Conservation (phyloP, 2,329 filamentous ascomycete genomes). For the Aspergillus phoenicis region DNA sequence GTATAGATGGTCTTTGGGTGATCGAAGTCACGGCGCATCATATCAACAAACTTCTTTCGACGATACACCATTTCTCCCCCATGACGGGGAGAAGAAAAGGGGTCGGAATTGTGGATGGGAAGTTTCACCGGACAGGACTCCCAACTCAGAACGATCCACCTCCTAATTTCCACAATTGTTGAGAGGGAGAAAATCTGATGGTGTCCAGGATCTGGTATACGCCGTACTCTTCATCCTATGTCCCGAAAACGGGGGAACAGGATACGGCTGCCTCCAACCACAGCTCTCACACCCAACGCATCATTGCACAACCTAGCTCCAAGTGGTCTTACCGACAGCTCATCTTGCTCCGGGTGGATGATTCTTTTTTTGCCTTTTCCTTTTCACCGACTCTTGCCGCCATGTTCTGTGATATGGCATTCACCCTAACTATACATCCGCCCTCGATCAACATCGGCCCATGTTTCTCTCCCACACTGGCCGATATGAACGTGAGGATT, state of each 20-base stretch:
- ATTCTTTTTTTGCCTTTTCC: conserved; percentile 6
- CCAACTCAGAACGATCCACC: conserved; percentile 16
- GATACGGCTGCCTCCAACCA: conserved; percentile 14
- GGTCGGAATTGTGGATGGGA: neutral
- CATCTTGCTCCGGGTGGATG: conserved; percentile 4
- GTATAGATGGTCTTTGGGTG: neutral
- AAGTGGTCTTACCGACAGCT: conserved; percentile 7
- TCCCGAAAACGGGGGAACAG: conserved; percentile 13
- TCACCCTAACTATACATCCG: neutral
- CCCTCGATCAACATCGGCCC: neutral
- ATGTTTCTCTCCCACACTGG: neutral
- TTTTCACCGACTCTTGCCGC: conserved; percentile 9
- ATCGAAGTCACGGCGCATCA: neutral
- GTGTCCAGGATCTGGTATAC: conserved; percentile 29
- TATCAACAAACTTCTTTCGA: neutral
- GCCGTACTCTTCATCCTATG: conserved; percentile 29
- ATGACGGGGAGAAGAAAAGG: neutral
- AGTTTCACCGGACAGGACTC: neutral
- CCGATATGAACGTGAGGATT: neutral
- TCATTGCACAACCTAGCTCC: conserved; percentile 10
- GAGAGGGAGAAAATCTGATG: conserved; percentile 17
- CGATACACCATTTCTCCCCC: neutral
- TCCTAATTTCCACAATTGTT: conserved; percentile 23
- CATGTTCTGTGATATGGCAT: too few relatives aligned
- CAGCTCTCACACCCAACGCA: neutral